Conservation (phyloP, 352 stramenopile species). For the Saprolegnia parasitica region DNA sequence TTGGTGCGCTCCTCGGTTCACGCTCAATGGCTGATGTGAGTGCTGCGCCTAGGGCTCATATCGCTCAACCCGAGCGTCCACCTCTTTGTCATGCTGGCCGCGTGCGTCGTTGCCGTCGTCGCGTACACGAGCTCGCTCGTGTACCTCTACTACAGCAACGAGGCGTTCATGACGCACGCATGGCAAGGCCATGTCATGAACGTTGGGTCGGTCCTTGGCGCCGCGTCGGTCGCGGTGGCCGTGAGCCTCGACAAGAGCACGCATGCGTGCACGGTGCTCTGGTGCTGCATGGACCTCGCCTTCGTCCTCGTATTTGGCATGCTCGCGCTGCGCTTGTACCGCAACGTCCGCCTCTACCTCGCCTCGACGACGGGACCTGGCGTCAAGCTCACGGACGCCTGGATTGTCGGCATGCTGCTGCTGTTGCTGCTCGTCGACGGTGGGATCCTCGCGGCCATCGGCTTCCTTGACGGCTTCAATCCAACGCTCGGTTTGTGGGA, state of each 20-base stretch:
- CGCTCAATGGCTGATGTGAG: background rate
- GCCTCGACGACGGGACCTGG: slow-evolving; percentile 4
- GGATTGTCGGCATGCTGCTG: slow-evolving; percentile 1
- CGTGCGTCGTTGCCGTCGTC: slow-evolving; percentile 8
- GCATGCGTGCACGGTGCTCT: background rate
- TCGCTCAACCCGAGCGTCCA: slow-evolving; percentile 18
- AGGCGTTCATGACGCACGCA: background rate
- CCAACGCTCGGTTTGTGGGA: too few species aligned
- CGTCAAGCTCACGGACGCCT: slow-evolving; percentile 13
- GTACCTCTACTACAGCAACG: slow-evolving; percentile 19
- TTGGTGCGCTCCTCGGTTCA: background rate
- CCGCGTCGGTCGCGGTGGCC: slow-evolving; percentile 1
- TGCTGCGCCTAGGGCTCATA: background rate
- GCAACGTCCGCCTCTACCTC: slow-evolving; percentile 8
- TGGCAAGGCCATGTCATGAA: slow-evolving; percentile 11
- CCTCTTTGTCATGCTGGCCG: slow-evolving; percentile 16
- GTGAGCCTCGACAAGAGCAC: background rate
- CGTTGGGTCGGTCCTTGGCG: background rate
- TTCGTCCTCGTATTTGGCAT: slow-evolving; percentile 22
- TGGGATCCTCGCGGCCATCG: background rate
- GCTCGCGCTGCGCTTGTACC: slow-evolving; percentile 1
- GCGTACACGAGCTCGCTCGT: slow-evolving; percentile 18
- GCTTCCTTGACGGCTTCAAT: background rate
- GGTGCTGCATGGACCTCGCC: slow-evolving; percentile 8
- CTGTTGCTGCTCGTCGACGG: slow-evolving; percentile 5